Evolutionary conservation across 2,329 filamentous ascomycete species (phyloP), one percentile per base, ranked within the genome.

Genomic region (Botrytis pseudocinerea): DNA sequence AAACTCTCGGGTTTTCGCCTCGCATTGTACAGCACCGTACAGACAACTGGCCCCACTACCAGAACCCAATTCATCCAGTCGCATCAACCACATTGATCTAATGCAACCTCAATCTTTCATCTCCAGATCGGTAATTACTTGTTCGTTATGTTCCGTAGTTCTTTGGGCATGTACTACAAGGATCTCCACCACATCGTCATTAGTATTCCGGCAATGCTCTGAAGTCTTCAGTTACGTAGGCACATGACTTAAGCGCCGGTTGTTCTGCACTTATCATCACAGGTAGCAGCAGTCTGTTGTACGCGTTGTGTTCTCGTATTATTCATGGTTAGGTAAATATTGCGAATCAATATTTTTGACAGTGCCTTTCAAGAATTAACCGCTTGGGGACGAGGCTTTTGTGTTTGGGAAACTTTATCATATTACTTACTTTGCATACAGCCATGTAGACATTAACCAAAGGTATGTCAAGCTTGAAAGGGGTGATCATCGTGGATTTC

Each of bases 1-100:
- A 68, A 42, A 42, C 64, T 57, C 46, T 25, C 28, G 64, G 64
- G 64, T 57, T 57, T 22, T 68, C 48, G 16, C 65, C n/a, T 68
- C 18, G 35, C 18, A 40, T 40, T 38, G 22, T 51, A 38, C 28
- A 68, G 16, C 46, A 40, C 44, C n/a, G 32, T 38, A 40, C 63
- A 54, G 38, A 28, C 14, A 40, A 40, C 28, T 66, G 8, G n/a
- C 44, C 25, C 62, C 46, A 68, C 64, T 22, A 38, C 4, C 25
- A 28, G 20, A 40, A 54, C 64, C 40, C 46, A 28, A 54, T 68
- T 66, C 64, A 38, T 40, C 46, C 64, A 54, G 32, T 57, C 38
- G 28, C n/a, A 69, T 69, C 6, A 60, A 69, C 42, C 51, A 44
- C 20, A n/a, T 22, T n/a, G 16, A 60, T 69, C 51, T 32, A 69